Evolutionary conservation across 108 stramenopile species (phyloP), one percentile per base, ranked within the genome.

Genomic region (Cyclostephanos tholiformis): DNA sequence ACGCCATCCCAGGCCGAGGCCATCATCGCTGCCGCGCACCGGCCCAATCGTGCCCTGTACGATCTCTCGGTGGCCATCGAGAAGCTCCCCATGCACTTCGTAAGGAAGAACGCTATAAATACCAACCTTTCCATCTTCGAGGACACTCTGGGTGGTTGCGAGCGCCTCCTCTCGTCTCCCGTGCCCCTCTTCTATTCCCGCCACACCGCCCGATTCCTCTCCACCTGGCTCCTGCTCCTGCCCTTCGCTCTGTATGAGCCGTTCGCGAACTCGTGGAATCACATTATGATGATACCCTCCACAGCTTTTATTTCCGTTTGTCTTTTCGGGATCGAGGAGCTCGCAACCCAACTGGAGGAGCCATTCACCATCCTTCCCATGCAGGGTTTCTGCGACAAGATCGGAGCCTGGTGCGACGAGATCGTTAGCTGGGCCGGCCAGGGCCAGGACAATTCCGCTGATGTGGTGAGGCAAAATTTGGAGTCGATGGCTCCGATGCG

Each of bases 301-400:
- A 86, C 81, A 5, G 69, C 80, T 11, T 64, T 88, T 29, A 63
- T 85, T 16, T 81, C 82, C 10, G 50, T 88, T 6, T 83, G 85
- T 46, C 67, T 93, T 14, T 83, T 93, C 57, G 89, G 92, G 35
- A 90, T 93, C 51, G 92, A 93, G 74, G 92, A 93, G 71, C 72
- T 93, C 39, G 89, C 84, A 3, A 83, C 84, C 32, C 88, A 89
- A 44, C 49, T 93, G 55, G 93, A 94, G 70, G 90, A 94, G 71
- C 93, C 93, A 6, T 91, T 94, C 65, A 89, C 82, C 25, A 88
- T 94, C 48, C 71, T 94, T 16, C 93, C 93, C 14, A 84, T 85
- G 85, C 90, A 89, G 64, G 85, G 73, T n/a, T 91, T 89, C 59
- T 89, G 91, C 67, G 91, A 91, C 65, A 88, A 85, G 67, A 88